Evolutionary conservation across 345 rosid species (phyloP), one percentile per base, ranked within the genome.

Genomic region (Salix arbutifolia): DNA sequence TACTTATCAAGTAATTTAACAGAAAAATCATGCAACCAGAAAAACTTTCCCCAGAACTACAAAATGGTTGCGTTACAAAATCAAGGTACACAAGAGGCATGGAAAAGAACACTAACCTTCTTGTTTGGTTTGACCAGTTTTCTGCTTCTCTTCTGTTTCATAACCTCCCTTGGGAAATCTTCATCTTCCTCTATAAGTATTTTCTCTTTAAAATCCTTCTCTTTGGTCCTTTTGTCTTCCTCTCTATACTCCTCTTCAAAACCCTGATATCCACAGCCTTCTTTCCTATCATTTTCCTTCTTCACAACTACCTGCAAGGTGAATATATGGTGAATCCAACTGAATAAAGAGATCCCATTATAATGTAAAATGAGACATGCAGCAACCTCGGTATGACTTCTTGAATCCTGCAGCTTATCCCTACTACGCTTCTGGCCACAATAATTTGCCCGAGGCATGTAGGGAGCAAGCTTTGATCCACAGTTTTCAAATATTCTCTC

Each of bases 401-500:
- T 21, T 52, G 58, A 52, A 19, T 52, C n/a, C n/a, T 52, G 58
- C 58, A 52, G 58, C 58, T 2, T 52, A n/a, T 21, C 58, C 58
- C 58, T 52, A 19, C n/a, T 2, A 52, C n/a, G 58, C n/a, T 19
- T 19, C 23, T 52, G 58, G 58, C 58, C 58, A 52, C 58, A 18
- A 52, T 52, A 52, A 52, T 52, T 52, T 19, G 58, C 58, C 58
- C 19, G 23, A 52, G 58, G 58, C 58, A 52, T 1, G 62, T 64
- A 74, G 40, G 60, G 70, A 23, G 18, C 58, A 44, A 74, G 76
- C 70, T 74, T 44, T 18, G 38, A 40, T 42, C 16, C 21, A 64
- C 70, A 74, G 48, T 64, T 74, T 74, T 74, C 76, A 28, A 74
- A 26, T 44, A 74, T 40, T 64, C 76, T 64, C 68, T 64, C 60